Conservation (phyloP, 2,329 filamentous ascomycete genomes). For the Colletotrichum sp. region DNA sequence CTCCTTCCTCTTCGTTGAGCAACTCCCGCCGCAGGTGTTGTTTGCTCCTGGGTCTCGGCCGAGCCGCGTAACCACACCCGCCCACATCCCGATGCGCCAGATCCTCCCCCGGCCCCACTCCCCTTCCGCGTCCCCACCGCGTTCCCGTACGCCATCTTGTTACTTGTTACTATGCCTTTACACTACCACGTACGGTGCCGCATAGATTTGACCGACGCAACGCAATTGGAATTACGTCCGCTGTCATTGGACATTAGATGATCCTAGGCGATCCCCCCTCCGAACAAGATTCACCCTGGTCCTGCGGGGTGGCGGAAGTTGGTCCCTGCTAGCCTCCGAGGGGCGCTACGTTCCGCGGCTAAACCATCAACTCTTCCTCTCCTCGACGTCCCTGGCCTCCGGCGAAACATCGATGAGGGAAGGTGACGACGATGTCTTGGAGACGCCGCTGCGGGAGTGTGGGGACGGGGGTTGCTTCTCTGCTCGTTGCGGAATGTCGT, state of each 20-base stretch:
- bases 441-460: not conserved
- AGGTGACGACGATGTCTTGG: conserved; percentile 13
- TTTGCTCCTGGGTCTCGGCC: not conserved
- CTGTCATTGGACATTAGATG: conserved; percentile 1
- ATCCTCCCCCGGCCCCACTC: not conserved
- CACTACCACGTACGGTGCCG: not conserved
- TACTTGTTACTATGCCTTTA: not conserved
- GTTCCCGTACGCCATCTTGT: not conserved
- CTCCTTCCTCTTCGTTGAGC: not conserved
- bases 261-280: not conserved
- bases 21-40: not conserved
- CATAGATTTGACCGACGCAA: not conserved
- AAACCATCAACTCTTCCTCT: not conserved
- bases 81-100: conserved; percentile 15
- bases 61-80: conserved; percentile 8
- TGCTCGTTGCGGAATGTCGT: not conserved
- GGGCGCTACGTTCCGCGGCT: not conserved
- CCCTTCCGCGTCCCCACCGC: not conserved
- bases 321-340: not conserved
- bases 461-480: not conserved
- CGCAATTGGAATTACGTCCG: conserved; percentile 3
- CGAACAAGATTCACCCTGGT: not conserved
- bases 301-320: not conserved
- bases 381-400: not conserved
- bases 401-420: conserved; percentile 5